Conservation (phyloP, 169 alveolate species). For the Cyclospora cayetanensis region DNA sequence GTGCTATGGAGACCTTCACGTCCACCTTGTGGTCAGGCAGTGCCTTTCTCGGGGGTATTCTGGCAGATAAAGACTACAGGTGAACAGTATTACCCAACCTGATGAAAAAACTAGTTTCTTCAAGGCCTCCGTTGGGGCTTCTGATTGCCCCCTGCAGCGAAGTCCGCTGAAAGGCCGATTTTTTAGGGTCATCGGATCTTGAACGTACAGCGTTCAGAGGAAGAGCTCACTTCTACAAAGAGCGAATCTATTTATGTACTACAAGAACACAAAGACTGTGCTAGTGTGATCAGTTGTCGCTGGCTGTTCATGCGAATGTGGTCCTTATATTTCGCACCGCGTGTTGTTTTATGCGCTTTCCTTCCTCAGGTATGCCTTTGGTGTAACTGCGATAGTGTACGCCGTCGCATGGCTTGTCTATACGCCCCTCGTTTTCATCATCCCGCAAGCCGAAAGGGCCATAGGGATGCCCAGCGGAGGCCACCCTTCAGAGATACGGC, state of each 20-base stretch:
- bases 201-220: too few relatives aligned
- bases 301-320: background rate
- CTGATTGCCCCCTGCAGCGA: too few relatives aligned
- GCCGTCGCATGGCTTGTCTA: slow-evolving; percentile 61
- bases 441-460: slow-evolving; percentile 56
- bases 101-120: too few relatives aligned
- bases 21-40: slow-evolving; percentile 77
- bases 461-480: slow-evolving; percentile 9
- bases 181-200: too few relatives aligned
- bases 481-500: background rate
- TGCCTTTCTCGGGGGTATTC: slow-evolving; percentile 75
- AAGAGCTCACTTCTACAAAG: too few relatives aligned
- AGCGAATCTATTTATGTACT: too few relatives aligned
- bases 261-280: background rate
- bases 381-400: slow-evolving; percentile 71
- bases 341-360: background rate
- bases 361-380: slow-evolving; percentile 65
- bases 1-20: slow-evolving; percentile 71
- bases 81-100: too few relatives aligned
- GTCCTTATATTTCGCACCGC: slow-evolving; percentile 4
- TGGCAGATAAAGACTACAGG: slow-evolving; percentile 74
- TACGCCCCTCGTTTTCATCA: slow-evolving; percentile 62
- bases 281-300: background rate
- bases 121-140: too few relatives aligned
- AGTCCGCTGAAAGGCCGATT: too few relatives aligned